Evolutionary conservation across 768 basidiomycete genomes (phyloP).

Genomic region (Lactarius sanguifluus): DNA sequence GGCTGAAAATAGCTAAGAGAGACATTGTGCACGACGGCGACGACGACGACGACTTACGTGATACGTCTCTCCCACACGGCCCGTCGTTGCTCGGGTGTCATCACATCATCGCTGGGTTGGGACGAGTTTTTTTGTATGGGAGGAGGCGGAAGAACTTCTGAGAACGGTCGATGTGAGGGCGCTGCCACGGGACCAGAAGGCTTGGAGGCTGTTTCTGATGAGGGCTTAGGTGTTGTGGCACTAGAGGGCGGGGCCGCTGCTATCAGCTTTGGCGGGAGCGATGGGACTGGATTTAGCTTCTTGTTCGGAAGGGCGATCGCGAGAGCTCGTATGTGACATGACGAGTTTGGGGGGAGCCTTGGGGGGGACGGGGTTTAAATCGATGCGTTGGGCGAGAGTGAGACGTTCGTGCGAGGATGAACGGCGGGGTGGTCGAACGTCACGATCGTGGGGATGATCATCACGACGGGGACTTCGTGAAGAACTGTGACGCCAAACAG

Average conservation of each 20-base stretch:
- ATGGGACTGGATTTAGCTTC: neutral
- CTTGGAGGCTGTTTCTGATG: neutral
- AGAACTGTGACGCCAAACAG: neutral
- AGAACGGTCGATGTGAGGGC: neutral
- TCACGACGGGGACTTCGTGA: slow-evolving; percentile 20
- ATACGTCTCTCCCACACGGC: slow-evolving; percentile 43
- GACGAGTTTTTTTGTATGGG: neutral
- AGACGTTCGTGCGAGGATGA: neutral
- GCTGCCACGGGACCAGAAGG: neutral
- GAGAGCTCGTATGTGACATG: neutral
- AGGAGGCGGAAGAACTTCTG: slow-evolving; percentile 19
- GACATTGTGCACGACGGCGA: neutral
- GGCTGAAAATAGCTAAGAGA: slow-evolving; percentile 32
- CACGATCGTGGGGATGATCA: slow-evolving; percentile 7
- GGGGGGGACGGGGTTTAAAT: neutral
- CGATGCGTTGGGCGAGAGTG: neutral
- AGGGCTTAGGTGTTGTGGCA: neutral
- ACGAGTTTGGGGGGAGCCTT: neutral
- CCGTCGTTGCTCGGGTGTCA: slow-evolving; percentile 41
- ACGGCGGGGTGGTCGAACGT: neutral
- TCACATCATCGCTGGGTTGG: slow-evolving; percentile 22
- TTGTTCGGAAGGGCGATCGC: slow-evolving; percentile 1
- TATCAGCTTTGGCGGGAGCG: neutral
- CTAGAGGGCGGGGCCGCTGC: neutral
- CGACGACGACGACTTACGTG: slow-evolving; percentile 36